These are phyloP conservation scores for Podospora didyma DNA, from an alignment of 495 filamentous ascomycete species.

Conservation along the genomic window DNA sequence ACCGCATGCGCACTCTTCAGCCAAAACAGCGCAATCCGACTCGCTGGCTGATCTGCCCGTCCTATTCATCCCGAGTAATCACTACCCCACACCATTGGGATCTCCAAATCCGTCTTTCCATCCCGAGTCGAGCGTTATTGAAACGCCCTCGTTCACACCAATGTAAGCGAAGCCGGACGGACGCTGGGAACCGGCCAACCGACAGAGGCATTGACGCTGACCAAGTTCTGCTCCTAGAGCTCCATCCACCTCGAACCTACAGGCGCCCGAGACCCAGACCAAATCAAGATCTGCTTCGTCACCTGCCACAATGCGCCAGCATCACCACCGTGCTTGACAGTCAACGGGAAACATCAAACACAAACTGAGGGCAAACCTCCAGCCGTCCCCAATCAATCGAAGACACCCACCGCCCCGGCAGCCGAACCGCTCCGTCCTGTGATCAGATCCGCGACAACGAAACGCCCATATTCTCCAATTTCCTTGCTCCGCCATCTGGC, in stretches of 20 bases:
- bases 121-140: background rate
- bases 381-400: background rate
- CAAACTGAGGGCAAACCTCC: constrained; percentile 2
- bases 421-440: constrained; percentile 1
- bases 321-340: constrained; percentile 3
- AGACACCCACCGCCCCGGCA: background rate
- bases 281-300: background rate
- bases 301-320: constrained; percentile 5
- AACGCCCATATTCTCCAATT: constrained; percentile 13
- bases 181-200: background rate
- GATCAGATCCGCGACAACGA: constrained; percentile 1
- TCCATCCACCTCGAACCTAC: constrained; percentile 21
- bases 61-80: constrained; percentile 3
- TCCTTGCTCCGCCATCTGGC: background rate
- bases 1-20: constrained; percentile 4
- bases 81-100: constrained; percentile 19
- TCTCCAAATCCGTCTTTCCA: constrained; percentile 17
- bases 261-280: constrained; percentile 4
- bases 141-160: constrained; percentile 8
- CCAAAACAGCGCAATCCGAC: constrained; percentile 12
- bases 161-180: constrained; percentile 22
- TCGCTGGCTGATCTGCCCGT: constrained; percentile 10
- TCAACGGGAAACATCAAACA: constrained; percentile 10
- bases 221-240: constrained; percentile 20
- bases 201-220: constrained; percentile 26